A percentile compares a stretch with the other conserved stretches of the same genome.
Conservation (phyloP, 176 grass and related monocot species). For the Elymus sibiricus region DNA sequence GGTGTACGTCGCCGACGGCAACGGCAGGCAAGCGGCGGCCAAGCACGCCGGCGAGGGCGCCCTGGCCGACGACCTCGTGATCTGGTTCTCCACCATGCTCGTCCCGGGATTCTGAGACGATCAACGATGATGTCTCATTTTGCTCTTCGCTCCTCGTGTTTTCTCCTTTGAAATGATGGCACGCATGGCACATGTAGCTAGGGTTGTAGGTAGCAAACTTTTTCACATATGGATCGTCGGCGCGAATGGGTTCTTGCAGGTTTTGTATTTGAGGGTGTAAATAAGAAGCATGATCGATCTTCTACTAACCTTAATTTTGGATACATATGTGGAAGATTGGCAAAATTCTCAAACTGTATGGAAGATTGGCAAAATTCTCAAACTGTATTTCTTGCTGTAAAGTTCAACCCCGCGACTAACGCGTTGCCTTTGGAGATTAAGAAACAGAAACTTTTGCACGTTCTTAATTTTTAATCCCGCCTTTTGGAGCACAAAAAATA, state of each 20-base stretch:
- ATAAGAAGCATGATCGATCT: background rate
- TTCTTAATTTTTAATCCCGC: background rate
- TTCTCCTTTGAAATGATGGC: background rate
- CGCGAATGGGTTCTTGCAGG: background rate
- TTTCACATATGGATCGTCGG: background rate
- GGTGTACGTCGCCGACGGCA: constrained; percentile 36
- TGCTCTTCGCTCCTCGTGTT: background rate
- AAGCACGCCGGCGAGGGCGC: constrained; percentile 24
- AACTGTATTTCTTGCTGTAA: background rate
- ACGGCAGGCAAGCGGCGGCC: background rate
- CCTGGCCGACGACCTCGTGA: constrained; percentile 51
- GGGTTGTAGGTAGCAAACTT: background rate
- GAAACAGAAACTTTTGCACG: background rate
- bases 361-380: background rate
- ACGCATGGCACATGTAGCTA: background rate
- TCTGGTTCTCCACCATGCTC: constrained; percentile 75
- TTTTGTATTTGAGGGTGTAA: background rate
- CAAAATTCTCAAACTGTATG: background rate
- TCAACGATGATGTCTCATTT: background rate
- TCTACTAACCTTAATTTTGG: background rate
- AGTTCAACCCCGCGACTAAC: background rate
- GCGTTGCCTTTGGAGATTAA: background rate
- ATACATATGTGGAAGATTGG: background rate
- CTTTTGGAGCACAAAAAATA: background rate
- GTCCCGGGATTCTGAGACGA: constrained; percentile 67